These are phyloP conservation scores for Craspedostauros australis DNA, from an alignment of 108 stramenopile genomes.

Conservation along the genomic window DNA sequence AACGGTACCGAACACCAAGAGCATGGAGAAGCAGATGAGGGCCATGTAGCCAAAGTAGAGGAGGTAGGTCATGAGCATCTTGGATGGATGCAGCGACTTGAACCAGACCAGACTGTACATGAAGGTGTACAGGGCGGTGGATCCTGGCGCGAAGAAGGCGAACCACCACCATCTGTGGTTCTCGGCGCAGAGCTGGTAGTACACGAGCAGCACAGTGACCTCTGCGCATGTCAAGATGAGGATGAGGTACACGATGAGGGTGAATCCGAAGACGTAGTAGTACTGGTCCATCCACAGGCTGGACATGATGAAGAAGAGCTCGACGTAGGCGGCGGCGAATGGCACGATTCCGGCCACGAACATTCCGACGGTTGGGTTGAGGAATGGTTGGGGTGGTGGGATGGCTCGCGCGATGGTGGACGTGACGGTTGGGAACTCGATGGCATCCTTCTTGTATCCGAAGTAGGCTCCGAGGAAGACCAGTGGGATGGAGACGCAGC, in stretches of 20 bases:
- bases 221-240: constrained; percentile 93
- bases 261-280: constrained; percentile 99
- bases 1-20: constrained; percentile 88
- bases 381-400: constrained; percentile 79
- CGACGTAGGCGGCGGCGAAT: constrained; percentile 97
- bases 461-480: constrained; percentile 98
- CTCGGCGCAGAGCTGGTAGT: constrained; percentile 98
- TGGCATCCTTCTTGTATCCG: constrained; percentile 93
- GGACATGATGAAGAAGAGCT: constrained; percentile 99
- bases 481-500: constrained; percentile 94
- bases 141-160: constrained; percentile 90
- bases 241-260: constrained; percentile 92
- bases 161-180: constrained; percentile 99
- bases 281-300: constrained; percentile 98
- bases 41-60: constrained; percentile 98
- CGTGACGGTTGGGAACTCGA: constrained; percentile 82
- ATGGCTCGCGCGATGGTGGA: constrained; percentile 90
- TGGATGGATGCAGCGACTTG: constrained; percentile 78
- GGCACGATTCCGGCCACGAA: constrained; percentile 88
- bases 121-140: constrained; percentile 90
- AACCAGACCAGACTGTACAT: constrained; percentile 94
- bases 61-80: constrained; percentile 94
- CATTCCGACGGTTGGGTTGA: constrained; percentile 75
- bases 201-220: constrained; percentile 92
- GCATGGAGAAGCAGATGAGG: constrained; percentile 82